Evolutionary conservation across 176 grass and related monocot species (phyloP).

Genomic region (Puya raimondii): DNA sequence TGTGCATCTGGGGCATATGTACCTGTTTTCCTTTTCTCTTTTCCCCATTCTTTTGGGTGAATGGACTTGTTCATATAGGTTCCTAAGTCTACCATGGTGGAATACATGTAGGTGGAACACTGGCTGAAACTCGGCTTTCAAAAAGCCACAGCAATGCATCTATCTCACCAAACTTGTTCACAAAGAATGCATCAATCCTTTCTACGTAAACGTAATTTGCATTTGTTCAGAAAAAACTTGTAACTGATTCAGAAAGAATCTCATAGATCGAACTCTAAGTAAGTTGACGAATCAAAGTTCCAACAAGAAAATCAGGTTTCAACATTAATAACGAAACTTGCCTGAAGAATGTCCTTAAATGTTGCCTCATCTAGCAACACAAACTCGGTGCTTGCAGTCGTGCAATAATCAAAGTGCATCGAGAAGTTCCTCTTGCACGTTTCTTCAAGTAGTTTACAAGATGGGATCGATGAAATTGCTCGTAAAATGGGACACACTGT

Average conservation of each 20-base stretch:
- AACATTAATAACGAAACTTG: slow-evolving; percentile 35
- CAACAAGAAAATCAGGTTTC: slow-evolving; percentile 10
- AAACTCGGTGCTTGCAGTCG: slow-evolving; percentile 74
- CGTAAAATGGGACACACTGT: slow-evolving; percentile 76
- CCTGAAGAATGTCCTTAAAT: slow-evolving; percentile 84
- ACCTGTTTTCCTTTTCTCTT: neutral
- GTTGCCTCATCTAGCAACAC: slow-evolving; percentile 78
- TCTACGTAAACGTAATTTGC: neutral
- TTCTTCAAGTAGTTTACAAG: slow-evolving; percentile 91
- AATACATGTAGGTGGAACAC: neutral
- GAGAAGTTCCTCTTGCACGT: slow-evolving; percentile 81
- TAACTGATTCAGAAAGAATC: too few relatives aligned
- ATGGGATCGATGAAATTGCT: slow-evolving; percentile 64
- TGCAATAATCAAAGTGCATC: slow-evolving; percentile 93
- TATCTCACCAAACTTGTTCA: too few relatives aligned
- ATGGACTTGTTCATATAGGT: neutral
- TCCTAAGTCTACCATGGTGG: neutral
- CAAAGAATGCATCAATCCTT: neutral
- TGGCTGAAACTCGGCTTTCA: too few relatives aligned
- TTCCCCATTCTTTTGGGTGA: neutral
- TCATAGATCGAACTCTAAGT: neutral
- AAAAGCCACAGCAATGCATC: too few relatives aligned
- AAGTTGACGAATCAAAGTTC: neutral
- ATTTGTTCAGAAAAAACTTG: too few relatives aligned
- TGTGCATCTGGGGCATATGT: neutral